Percentiles rank a stretch among this genome's conserved stretches.
Conservation (phyloP, 148 eudicot genomes). For the Vaccinium vitisidaea region DNA sequence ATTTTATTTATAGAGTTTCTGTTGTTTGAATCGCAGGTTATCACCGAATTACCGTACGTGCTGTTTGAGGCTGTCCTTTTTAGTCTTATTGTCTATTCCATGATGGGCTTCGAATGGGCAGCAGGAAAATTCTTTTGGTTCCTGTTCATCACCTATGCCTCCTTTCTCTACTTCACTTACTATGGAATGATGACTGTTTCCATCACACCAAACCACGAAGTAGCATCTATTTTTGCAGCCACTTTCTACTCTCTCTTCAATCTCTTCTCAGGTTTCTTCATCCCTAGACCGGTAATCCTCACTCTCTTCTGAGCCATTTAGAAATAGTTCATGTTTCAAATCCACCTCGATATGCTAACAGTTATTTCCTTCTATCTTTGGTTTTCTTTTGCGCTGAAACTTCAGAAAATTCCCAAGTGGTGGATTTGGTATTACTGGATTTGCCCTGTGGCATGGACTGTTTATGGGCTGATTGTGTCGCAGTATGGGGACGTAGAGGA, state of each 20-base stretch:
- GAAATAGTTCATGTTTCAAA: not conserved
- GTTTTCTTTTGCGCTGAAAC: not conserved
- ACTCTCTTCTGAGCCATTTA: not conserved
- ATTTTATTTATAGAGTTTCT: not conserved
- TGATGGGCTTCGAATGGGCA: constrained; percentile 88
- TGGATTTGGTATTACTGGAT: constrained; percentile 99
- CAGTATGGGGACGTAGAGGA: constrained; percentile 70
- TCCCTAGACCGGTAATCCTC: constrained; percentile 82
- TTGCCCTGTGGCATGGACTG: constrained; percentile 97
- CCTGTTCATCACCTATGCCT: constrained; percentile 71
- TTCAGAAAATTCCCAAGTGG: constrained; percentile 93
- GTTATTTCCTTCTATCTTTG: not conserved
- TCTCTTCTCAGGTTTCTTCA: constrained; percentile 95
- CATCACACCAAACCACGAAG: constrained; percentile 93
- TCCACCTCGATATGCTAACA: not conserved
- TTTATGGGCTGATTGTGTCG: constrained; percentile 77
- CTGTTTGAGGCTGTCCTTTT: constrained; percentile 61
- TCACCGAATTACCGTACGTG: constrained; percentile 81
- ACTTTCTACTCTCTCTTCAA: constrained; percentile 87
- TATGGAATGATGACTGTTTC: constrained; percentile 99
- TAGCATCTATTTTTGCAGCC: constrained; percentile 92
- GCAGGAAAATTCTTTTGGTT: constrained; percentile 89
- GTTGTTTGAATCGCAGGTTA: constrained; percentile 44
- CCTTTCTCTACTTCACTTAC: constrained; percentile 89
- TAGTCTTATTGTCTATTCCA: constrained; percentile 74